Conservation (phyloP, 192 early-diverging fungal genomes). For the Spizellomyces punctatus region DNA sequence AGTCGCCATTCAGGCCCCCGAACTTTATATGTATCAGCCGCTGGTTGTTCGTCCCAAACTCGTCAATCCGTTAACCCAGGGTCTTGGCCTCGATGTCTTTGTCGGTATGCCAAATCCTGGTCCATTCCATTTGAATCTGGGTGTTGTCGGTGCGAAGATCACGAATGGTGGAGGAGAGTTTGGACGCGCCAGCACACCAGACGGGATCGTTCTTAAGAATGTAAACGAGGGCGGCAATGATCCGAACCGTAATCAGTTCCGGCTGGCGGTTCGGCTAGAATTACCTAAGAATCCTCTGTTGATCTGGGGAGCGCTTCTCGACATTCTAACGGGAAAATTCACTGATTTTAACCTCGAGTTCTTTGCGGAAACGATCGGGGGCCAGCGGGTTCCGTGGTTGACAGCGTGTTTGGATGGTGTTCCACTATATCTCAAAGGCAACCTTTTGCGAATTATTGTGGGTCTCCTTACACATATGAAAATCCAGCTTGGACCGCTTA, state of each 20-base stretch:
- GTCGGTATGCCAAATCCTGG: constrained; percentile 22
- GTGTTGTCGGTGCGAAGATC: constrained; percentile 16
- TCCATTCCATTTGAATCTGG: constrained; percentile 20
- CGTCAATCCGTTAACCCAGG: constrained; percentile 26
- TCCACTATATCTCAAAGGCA: constrained; percentile 16
- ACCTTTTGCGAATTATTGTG: background rate
- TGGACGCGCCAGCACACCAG: background rate
- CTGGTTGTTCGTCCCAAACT: constrained; percentile 18
- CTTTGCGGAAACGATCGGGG: background rate
- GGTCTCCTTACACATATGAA: too few species aligned
- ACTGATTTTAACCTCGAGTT: constrained; percentile 1
- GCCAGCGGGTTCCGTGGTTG: constrained; percentile 2
- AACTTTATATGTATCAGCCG: constrained; percentile 26
- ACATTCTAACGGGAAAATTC: background rate
- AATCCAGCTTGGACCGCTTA: too few species aligned
- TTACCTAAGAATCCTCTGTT: background rate
- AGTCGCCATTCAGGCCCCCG: background rate
- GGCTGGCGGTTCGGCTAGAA: constrained; percentile 7
- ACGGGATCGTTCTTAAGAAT: constrained; percentile 20
- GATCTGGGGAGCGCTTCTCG: constrained; percentile 1
- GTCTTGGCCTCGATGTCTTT: constrained; percentile 16
- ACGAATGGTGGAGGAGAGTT: constrained; percentile 7
- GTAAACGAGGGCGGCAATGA: constrained; percentile 15
- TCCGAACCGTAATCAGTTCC: constrained; percentile 7
- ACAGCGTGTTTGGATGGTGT: background rate